These are phyloP conservation scores for Pyrenula massariospora DNA, from an alignment of 495 filamentous ascomycete genomes.

Conservation along the genomic window DNA sequence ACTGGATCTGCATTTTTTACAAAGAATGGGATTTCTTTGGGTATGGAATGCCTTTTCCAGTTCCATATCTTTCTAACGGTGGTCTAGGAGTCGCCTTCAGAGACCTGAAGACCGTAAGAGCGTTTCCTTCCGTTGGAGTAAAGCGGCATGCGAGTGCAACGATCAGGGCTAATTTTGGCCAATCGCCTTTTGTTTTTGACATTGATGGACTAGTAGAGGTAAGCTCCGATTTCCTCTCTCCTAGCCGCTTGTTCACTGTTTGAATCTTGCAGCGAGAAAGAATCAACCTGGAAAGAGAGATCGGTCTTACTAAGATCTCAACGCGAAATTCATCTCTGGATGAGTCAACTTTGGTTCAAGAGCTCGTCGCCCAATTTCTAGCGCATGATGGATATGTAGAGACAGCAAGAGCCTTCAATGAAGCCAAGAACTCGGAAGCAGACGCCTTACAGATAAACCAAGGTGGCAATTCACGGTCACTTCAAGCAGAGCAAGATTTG, in stretches of 20 bases:
- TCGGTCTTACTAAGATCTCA: constrained; percentile 36
- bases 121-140: constrained; percentile 89
- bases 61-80: neutral
- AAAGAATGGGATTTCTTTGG: constrained; percentile 73
- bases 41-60: constrained; percentile 33
- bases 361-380: constrained; percentile 76
- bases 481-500: constrained; percentile 74
- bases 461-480: constrained; percentile 39
- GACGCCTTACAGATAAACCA: constrained; percentile 46
- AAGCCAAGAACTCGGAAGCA: constrained; percentile 68
- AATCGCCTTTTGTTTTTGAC: constrained; percentile 79
- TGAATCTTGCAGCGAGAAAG: constrained; percentile 42
- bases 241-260: neutral
- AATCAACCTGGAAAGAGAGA: constrained; percentile 41
- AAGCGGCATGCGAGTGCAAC: constrained; percentile 73
- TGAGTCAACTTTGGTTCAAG: constrained; percentile 71
- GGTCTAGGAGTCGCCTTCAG: constrained; percentile 66
- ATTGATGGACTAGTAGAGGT: constrained; percentile 84
- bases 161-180: constrained; percentile 83
- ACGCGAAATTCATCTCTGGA: constrained; percentile 54
- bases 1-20: constrained; percentile 87
- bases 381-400: constrained; percentile 97
- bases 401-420: constrained; percentile 76
- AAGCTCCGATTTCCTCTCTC: constrained; percentile 4
- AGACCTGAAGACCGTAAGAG: constrained; percentile 54